phyloP scores from a whole-genome alignment of 2,329 filamentous ascomycete species.

The Neonectria magnoliae region DNA sequence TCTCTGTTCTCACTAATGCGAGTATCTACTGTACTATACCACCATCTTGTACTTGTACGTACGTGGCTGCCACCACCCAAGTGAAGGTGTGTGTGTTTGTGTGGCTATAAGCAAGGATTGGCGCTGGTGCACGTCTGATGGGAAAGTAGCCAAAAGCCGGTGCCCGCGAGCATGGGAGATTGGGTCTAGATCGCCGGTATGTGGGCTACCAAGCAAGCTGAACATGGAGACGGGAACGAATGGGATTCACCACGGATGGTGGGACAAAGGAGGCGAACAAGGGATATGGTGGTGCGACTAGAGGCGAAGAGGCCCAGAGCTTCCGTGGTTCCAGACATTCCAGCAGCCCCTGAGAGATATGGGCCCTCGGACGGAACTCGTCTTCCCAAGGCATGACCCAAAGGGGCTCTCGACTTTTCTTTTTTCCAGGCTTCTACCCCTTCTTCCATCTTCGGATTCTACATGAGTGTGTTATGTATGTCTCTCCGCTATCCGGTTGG shows the following conservation, averaged over 20 bases:
- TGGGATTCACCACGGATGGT: neutral
- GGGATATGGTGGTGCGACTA: too few relatives aligned
- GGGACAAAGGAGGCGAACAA: neutral
- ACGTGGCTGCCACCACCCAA: too few relatives aligned
- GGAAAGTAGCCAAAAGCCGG: conserved; percentile 33
- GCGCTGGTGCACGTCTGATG: conserved; percentile 17
- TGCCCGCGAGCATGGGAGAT: conserved; percentile 32
- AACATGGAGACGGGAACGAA: conserved; percentile 10
- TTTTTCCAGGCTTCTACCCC: neutral
- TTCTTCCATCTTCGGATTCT: neutral
- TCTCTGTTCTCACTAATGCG: neutral
- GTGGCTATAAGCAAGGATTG: neutral
- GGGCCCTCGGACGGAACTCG: neutral
- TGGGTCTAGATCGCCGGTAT: conserved; percentile 33
- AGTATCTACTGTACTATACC: too few relatives aligned
- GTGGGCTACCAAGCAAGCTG: conserved; percentile 22
- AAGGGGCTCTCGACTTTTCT: neutral
- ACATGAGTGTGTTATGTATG: neutral
- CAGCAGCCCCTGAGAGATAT: neutral
- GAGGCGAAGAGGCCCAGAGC: neutral
- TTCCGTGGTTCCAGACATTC: neutral
- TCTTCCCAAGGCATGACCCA: neutral
- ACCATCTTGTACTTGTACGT: neutral
- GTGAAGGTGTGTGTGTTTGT: conserved; percentile 1
- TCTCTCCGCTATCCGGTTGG: neutral